phyloP scores from a whole-genome alignment of 1,284 basidiomycete species.

The Ustilago bromivora region DNA sequence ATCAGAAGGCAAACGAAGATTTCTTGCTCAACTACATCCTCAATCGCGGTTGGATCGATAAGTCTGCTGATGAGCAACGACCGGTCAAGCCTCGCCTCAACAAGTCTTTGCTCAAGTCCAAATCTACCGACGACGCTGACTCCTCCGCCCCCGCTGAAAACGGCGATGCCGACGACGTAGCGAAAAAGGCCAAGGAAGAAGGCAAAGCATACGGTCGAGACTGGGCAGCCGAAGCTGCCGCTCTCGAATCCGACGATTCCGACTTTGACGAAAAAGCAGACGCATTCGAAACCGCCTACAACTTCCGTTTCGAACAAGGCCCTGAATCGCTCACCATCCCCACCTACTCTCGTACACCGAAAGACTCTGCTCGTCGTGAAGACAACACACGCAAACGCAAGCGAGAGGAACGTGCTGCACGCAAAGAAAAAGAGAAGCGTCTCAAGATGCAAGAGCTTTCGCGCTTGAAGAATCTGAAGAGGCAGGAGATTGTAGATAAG shows the following conservation, averaged over 20 bases:
- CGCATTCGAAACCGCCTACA: conserved; percentile 68
- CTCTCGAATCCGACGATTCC: conserved; percentile 64
- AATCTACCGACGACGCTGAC: conserved; percentile 19
- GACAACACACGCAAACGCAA: conserved; percentile 66
- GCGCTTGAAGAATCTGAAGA: conserved; percentile 60
- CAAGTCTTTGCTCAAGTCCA: conserved; percentile 30
- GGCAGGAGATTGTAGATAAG: conserved; percentile 64
- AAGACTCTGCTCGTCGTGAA: conserved; percentile 60
- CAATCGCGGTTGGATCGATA: conserved; percentile 68
- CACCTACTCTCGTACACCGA: conserved; percentile 60
- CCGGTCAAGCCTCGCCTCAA: conserved; percentile 44
- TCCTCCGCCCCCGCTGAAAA: conserved; percentile 5
- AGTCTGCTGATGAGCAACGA: conserved; percentile 34
- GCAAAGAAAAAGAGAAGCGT: conserved; percentile 66
- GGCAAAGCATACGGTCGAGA: conserved; percentile 49
- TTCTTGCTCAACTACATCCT: conserved; percentile 78
- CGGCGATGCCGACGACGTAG: conserved; percentile 1
- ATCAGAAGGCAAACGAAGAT: conserved; percentile 76
- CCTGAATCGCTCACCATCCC: conserved; percentile 59
- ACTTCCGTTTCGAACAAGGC: conserved; percentile 68
- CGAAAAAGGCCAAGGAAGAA: not conserved
- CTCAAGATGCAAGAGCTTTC: conserved; percentile 64
- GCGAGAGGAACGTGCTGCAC: conserved; percentile 59
- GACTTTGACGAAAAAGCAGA: conserved; percentile 66
- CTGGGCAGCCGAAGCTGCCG: conserved; percentile 68